phyloP scores from a whole-genome alignment of 495 filamentous ascomycete species.

The Aspergillus incahuasiensis region DNA sequence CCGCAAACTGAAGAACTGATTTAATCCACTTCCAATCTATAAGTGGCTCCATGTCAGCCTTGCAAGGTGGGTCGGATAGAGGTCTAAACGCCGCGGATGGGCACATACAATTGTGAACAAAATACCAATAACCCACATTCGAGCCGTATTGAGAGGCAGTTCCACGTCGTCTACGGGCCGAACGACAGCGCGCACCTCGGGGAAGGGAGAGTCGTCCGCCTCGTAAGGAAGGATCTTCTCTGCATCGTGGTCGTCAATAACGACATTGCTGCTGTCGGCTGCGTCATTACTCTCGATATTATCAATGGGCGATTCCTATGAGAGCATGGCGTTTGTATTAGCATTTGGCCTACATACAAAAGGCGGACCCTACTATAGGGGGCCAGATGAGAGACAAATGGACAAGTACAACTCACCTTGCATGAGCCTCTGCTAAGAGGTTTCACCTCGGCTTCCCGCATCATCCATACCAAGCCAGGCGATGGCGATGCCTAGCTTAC shows the following conservation, averaged over 20 bases:
- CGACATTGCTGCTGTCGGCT: background rate
- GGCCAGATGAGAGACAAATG: too few relatives aligned
- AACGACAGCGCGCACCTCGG: constrained; percentile 51
- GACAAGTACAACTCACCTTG: constrained; percentile 6
- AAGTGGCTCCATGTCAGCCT: background rate
- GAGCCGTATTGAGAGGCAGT: constrained; percentile 63
- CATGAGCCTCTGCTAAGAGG: background rate
- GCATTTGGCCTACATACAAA: constrained; percentile 1
- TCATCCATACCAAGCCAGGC: background rate
- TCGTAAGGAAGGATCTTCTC: constrained; percentile 37
- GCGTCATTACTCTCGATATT: constrained; percentile 5
- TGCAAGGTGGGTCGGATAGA: background rate
- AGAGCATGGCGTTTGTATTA: background rate
- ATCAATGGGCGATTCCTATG: background rate
- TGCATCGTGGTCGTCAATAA: constrained; percentile 38
- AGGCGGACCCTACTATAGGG: too few relatives aligned
- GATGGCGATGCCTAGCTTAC: background rate
- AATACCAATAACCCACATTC: constrained; percentile 69
- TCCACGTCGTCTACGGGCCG: constrained; percentile 57
- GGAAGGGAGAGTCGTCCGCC: constrained; percentile 66
- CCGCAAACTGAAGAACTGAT: constrained; percentile 66
- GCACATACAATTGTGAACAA: constrained; percentile 51
- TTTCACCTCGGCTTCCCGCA: background rate
- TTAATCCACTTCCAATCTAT: constrained; percentile 59
- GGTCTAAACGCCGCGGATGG: constrained; percentile 17